These are phyloP conservation scores for Russula virescens DNA, from an alignment of 768 basidiomycete genomes.

Conservation along the genomic window DNA sequence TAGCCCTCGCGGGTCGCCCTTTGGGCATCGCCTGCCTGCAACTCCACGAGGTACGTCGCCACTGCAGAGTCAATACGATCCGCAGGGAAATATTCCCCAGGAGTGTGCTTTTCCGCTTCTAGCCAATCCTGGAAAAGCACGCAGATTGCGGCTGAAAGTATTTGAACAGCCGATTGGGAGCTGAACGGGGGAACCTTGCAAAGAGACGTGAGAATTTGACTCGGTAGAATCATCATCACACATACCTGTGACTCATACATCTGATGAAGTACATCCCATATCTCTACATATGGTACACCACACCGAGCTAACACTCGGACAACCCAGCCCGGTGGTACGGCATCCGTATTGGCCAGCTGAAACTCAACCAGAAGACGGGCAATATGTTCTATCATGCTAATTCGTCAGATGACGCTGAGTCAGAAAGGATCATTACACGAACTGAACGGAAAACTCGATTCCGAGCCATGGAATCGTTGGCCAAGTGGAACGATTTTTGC, in stretches of 20 bases:
- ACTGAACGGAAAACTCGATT: constrained; percentile 86
- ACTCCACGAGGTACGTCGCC: constrained; percentile 66
- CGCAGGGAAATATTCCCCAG: constrained; percentile 74
- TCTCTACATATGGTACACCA: constrained; percentile 70
- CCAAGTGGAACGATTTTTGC: constrained; percentile 66
- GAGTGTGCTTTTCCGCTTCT: constrained; percentile 67
- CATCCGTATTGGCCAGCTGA: constrained; percentile 51
- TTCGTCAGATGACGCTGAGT: neutral
- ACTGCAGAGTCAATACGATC: constrained; percentile 68
- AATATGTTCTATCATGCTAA: constrained; percentile 53
- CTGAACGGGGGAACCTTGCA: constrained; percentile 77
- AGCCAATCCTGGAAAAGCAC: constrained; percentile 77
- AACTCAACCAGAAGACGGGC: constrained; percentile 72
- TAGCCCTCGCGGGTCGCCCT: constrained; percentile 49
- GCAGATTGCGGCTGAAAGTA: constrained; percentile 77
- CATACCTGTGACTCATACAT: constrained; percentile 60
- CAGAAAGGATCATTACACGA: constrained; percentile 32
- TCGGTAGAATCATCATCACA: neutral
- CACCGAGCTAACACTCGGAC: constrained; percentile 74
- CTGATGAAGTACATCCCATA: constrained; percentile 82
- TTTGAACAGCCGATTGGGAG: constrained; percentile 70
- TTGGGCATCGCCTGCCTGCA: constrained; percentile 55
- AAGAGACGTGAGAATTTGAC: neutral
- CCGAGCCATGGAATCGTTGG: constrained; percentile 85
- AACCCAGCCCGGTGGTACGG: constrained; percentile 74